Evolutionary conservation across 1,284 basidiomycete genomes (phyloP).

Genomic region (Heliocybe sulcata): DNA sequence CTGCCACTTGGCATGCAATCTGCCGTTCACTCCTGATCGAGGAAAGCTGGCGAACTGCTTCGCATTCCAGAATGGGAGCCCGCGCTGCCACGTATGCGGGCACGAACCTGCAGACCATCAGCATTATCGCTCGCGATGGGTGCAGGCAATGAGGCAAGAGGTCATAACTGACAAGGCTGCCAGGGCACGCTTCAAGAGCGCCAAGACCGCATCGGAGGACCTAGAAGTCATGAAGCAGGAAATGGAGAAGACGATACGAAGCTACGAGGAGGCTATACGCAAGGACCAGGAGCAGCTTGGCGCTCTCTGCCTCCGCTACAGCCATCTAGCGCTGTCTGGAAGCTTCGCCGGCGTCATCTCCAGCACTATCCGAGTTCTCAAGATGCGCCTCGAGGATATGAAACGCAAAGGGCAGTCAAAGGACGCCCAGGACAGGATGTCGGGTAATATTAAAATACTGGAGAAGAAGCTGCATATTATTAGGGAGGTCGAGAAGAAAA

Average conservation of each 20-base stretch:
- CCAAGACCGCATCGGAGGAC: background rate
- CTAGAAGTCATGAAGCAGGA: background rate
- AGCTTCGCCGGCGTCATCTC: background rate
- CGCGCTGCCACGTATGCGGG: background rate
- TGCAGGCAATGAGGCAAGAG: background rate
- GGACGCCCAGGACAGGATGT: too few relatives aligned
- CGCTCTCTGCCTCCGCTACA: background rate
- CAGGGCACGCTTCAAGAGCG: background rate
- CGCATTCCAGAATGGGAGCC: background rate
- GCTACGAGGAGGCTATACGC: background rate
- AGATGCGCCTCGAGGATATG: background rate
- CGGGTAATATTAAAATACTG: too few relatives aligned
- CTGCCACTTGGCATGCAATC: background rate
- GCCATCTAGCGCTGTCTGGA: background rate
- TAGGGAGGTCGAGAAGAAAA: too few relatives aligned
- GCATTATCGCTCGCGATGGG: background rate
- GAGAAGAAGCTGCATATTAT: too few relatives aligned
- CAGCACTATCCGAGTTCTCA: background rate
- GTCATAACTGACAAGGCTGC: background rate
- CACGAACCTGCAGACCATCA: background rate
- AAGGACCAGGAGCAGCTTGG: background rate
- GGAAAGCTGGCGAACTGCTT: background rate
- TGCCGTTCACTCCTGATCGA: background rate
- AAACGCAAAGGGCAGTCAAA: too few relatives aligned
- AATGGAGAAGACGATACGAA: background rate